Evolutionary conservation across 2,329 filamentous ascomycete genomes (phyloP).

Genomic region (Elsinoe batatas): DNA sequence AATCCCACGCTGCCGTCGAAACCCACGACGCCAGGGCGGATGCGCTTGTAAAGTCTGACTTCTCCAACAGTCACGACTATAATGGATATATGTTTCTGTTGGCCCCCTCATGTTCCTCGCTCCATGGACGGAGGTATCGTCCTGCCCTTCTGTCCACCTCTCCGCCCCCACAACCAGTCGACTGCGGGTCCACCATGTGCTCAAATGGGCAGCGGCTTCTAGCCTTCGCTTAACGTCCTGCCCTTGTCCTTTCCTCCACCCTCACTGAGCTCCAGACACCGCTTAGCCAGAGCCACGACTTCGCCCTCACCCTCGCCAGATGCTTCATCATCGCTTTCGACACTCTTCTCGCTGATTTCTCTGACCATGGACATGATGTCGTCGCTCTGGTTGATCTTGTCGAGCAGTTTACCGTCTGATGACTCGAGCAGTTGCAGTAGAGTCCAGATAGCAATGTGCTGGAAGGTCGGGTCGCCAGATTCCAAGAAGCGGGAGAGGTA

Average conservation of each 20-base stretch:
- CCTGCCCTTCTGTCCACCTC: background rate
- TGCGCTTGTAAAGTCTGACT: background rate
- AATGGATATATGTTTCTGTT: constrained; percentile 1
- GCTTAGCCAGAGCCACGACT: constrained; percentile 80
- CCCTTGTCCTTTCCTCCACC: constrained; percentile 30
- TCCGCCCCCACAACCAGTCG: too few species aligned
- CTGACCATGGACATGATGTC: constrained; percentile 89
- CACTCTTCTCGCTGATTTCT: constrained; percentile 76
- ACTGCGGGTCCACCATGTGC: too few species aligned
- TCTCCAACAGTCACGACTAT: background rate
- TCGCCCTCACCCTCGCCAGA: constrained; percentile 89
- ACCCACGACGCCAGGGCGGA: background rate
- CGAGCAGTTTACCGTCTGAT: constrained; percentile 80
- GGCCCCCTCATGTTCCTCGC: background rate
- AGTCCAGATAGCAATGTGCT: constrained; percentile 99
- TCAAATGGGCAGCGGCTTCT: constrained; percentile 12
- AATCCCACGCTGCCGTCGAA: background rate
- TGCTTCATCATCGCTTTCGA: constrained; percentile 83
- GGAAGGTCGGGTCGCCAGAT: constrained; percentile 92
- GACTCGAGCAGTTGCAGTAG: constrained; percentile 91
- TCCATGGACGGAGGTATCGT: background rate
- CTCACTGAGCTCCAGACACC: constrained; percentile 64
- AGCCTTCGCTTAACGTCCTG: constrained; percentile 76
- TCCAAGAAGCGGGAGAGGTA: constrained; percentile 88
- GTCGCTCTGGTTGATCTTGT: constrained; percentile 77